phyloP scores from a whole-genome alignment of 163 green algal species.

The Scenedesmus sp. region DNA sequence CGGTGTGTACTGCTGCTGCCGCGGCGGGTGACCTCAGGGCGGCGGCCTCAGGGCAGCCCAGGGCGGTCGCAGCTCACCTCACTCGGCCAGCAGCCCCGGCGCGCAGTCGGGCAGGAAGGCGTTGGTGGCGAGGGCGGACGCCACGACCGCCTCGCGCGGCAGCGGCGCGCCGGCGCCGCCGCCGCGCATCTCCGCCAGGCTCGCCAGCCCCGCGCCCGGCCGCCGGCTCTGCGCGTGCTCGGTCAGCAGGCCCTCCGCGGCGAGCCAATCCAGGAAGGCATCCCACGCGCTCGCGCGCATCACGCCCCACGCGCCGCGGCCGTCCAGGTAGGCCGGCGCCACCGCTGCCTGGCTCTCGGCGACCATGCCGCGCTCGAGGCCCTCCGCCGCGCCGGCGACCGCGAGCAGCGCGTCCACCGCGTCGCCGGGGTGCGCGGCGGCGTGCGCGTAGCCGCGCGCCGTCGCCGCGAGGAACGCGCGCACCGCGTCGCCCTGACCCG shows the following conservation, averaged over 20 bases:
- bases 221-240: conserved; percentile 48
- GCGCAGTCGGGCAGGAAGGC: conserved; percentile 71
- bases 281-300: conserved; percentile 57
- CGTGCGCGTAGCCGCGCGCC: conserved; percentile 67
- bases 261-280: conserved; percentile 82
- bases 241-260: conserved; percentile 69
- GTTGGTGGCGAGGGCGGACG: conserved; percentile 72
- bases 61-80: too few species aligned
- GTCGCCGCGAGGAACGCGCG: conserved; percentile 73
- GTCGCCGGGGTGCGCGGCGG: conserved; percentile 63
- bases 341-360: conserved; percentile 38
- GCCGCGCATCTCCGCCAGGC: conserved; percentile 64
- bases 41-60: too few species aligned
- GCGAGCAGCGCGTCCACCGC: conserved; percentile 62
- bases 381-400: conserved; percentile 27
- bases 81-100: too few species aligned
- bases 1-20: too few species aligned
- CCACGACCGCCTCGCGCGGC: conserved; percentile 49
- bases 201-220: not conserved
- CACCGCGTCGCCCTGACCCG: conserved; percentile 54
- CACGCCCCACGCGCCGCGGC: conserved; percentile 11
- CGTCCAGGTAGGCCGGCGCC: conserved; percentile 11
- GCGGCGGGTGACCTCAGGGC: too few species aligned
- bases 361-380: conserved; percentile 61
- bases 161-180: conserved; percentile 73